These are phyloP conservation scores for Alternaria hordeiaustralica DNA, from an alignment of 2,329 filamentous ascomycete genomes.

Conservation along the genomic window DNA sequence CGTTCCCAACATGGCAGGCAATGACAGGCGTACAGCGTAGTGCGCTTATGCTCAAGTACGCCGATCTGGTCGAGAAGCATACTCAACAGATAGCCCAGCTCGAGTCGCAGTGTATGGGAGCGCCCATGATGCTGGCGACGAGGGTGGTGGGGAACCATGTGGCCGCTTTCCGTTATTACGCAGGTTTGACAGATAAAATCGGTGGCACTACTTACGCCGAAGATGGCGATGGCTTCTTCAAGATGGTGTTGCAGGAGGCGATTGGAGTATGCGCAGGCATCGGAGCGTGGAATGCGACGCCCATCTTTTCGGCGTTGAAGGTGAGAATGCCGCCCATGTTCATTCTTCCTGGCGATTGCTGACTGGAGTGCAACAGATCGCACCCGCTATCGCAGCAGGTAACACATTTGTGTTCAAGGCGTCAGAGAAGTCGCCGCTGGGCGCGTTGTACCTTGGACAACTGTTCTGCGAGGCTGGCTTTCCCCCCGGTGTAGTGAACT, in stretches of 20 bases:
- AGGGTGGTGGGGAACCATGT: slow-evolving; percentile 9
- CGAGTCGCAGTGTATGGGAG: slow-evolving; percentile 27
- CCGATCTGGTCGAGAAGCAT: slow-evolving; percentile 31
- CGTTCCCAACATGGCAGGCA: slow-evolving; percentile 30
- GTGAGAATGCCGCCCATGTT: background rate
- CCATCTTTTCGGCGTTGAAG: slow-evolving; percentile 14
- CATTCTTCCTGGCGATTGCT: background rate
- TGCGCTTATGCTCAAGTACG: slow-evolving; percentile 30
- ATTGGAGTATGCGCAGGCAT: slow-evolving; percentile 41
- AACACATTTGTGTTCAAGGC: slow-evolving; percentile 41
- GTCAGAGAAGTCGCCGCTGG: slow-evolving; percentile 38
- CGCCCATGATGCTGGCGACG: slow-evolving; percentile 13
- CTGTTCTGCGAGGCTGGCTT: slow-evolving; percentile 45
- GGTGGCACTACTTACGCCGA: slow-evolving; percentile 22
- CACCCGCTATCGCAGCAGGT: slow-evolving; percentile 42
- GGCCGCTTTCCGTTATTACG: background rate
- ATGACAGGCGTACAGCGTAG: slow-evolving; percentile 30
- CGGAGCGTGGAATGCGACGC: slow-evolving; percentile 37
- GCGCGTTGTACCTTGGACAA: slow-evolving; percentile 25
- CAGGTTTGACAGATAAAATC: slow-evolving; percentile 29
- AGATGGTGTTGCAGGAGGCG: slow-evolving; percentile 19
- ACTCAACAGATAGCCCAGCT: slow-evolving; percentile 12
- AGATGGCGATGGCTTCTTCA: background rate
- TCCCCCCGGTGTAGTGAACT: slow-evolving; percentile 52
- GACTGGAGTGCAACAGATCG: slow-evolving; percentile 36